These are phyloP conservation scores for Stygiomarasmius scandens DNA, from an alignment of 1,284 basidiomycete species.

Conservation along the genomic window DNA sequence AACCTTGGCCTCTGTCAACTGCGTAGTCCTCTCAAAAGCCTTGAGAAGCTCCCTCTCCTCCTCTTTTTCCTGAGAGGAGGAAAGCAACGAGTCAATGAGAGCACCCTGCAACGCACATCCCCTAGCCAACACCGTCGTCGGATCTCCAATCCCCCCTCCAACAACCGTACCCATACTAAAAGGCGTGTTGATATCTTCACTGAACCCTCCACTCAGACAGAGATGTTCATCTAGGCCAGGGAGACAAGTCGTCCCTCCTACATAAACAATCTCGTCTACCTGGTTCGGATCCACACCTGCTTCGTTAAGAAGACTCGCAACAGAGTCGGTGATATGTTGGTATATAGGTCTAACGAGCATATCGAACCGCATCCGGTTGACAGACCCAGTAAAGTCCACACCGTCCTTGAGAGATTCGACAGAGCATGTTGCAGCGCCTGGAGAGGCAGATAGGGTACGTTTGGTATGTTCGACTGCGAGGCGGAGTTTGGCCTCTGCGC, in stretches of 20 bases:
- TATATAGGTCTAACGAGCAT: constrained; percentile 82
- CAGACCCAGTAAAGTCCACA: constrained; percentile 87
- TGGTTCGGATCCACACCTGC: constrained; percentile 76
- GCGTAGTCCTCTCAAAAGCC: constrained; percentile 51
- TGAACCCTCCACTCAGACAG: constrained; percentile 58
- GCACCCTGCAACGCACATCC: constrained; percentile 90
- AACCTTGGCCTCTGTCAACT: constrained; percentile 50
- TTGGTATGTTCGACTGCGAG: constrained; percentile 96
- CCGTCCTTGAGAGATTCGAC: constrained; percentile 97
- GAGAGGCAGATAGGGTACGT: constrained; percentile 87
- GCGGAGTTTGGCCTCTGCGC: constrained; percentile 91
- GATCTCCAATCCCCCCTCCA: constrained; percentile 76
- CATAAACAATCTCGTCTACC: constrained; percentile 91
- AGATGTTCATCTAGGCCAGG: constrained; percentile 85
- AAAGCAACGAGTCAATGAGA: constrained; percentile 50
- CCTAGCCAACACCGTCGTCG: constrained; percentile 87
- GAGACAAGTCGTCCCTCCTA: constrained; percentile 86
- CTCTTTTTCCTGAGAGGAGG: constrained; percentile 48
- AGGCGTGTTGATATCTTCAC: constrained; percentile 66
- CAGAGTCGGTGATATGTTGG: constrained; percentile 63
- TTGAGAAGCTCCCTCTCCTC: constrained; percentile 54
- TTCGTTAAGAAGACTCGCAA: constrained; percentile 62
- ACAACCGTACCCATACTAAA: constrained; percentile 67
- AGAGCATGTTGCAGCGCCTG: constrained; percentile 86
- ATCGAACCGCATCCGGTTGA: constrained; percentile 95